Conservation (phyloP, 306 rosid genomes). For the Begonia fuchsioides region DNA sequence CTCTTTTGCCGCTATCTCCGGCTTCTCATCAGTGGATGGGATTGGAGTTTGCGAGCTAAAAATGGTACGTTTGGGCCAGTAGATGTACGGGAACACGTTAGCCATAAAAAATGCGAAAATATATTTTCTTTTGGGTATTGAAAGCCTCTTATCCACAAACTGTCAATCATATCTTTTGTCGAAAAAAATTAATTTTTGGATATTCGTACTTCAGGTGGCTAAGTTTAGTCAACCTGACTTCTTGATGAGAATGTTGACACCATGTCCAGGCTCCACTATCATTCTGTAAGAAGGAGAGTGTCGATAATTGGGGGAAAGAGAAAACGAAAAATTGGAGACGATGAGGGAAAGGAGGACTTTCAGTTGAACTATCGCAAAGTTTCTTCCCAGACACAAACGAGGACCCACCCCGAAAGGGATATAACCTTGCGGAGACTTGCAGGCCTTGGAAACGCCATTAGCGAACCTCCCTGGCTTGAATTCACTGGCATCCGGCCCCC, state of each 20-base stretch:
- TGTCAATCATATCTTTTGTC: no score
- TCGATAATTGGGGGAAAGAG: conserved; percentile 50
- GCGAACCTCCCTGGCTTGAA: conserved; percentile 78
- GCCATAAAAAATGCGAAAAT: no score
- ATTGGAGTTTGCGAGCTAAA: no score
- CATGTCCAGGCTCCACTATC: conserved; percentile 74
- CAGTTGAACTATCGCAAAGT: conserved; percentile 66
- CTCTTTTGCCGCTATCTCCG: background rate
- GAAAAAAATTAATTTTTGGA: no score
- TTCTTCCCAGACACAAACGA: conserved; percentile 66
- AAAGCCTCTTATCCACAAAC: no score
- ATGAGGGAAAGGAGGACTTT: conserved; percentile 35
- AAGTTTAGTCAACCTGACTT: conserved; percentile 5
- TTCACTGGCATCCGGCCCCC: conserved; percentile 74
- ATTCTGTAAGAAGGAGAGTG: conserved; percentile 68
- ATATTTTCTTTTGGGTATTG: no score
- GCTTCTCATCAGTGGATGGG: background rate
- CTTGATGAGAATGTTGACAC: conserved; percentile 36
- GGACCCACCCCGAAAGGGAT: conserved; percentile 76
- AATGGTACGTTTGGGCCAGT: no score
- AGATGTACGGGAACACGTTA: no score
- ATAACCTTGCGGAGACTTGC: conserved; percentile 56
- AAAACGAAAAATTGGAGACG: conserved; percentile 40
- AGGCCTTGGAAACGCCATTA: conserved; percentile 59
- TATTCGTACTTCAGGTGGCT: no score